A percentile compares a stretch with the other conserved stretches of the same genome.
These are phyloP conservation scores for Colletotrichum liaoningense DNA, from an alignment of 2,329 filamentous ascomycete species.

Conservation along the genomic window DNA sequence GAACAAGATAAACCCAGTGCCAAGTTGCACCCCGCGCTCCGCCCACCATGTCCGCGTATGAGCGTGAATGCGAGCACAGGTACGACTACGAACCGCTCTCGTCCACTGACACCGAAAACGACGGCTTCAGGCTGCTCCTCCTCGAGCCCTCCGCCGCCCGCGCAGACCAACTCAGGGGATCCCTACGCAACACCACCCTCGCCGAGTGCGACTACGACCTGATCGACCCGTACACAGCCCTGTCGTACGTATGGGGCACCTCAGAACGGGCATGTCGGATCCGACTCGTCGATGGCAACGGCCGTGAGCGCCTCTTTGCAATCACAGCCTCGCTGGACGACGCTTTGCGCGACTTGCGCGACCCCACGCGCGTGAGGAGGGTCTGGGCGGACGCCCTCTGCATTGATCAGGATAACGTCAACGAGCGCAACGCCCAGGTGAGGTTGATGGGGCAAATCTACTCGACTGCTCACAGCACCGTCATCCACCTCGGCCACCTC, in stretches of 20 bases:
- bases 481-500: constrained; percentile 18
- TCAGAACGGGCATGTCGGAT: constrained; percentile 33
- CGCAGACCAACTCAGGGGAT: constrained; percentile 22
- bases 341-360: constrained; percentile 53
- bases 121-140: constrained; percentile 3
- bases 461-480: constrained; percentile 30
- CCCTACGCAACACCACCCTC: constrained; percentile 22
- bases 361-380: constrained; percentile 41
- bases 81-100: constrained; percentile 28
- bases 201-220: constrained; percentile 5
- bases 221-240: constrained; percentile 32
- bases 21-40: neutral
- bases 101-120: neutral
- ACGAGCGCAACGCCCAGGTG: constrained; percentile 43
- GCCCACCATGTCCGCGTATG: constrained; percentile 11
- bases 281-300: constrained; percentile 23
- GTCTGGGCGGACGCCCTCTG: constrained; percentile 47
- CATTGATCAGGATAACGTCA: constrained; percentile 43
- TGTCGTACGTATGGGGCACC: constrained; percentile 42
- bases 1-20: neutral
- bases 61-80: constrained; percentile 1
- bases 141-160: constrained; percentile 5
- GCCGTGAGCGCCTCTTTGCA: constrained; percentile 8
- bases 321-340: constrained; percentile 10
- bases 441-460: constrained; percentile 44